phyloP scores from a whole-genome alignment of 345 rosid genomes.

The Tarenaya hassleriana region DNA sequence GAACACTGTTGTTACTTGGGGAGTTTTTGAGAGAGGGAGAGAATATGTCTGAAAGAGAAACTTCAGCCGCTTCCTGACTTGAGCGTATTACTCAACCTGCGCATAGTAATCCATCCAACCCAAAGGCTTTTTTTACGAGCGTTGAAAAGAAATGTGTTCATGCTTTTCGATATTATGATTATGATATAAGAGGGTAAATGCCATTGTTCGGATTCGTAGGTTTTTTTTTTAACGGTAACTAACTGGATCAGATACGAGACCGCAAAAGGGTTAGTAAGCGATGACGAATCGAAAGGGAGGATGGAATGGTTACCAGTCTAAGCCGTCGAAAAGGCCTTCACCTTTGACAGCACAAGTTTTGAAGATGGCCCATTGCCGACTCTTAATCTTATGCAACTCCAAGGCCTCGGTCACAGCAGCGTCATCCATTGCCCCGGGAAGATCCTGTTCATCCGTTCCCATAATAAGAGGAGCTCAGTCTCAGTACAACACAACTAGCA shows the following conservation, averaged over 20 bases:
- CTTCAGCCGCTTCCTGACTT: conserved; percentile 42
- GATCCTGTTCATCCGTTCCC: conserved; percentile 37
- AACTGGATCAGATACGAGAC: conserved; percentile 26
- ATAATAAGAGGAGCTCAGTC: conserved; percentile 30
- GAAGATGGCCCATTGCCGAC: conserved; percentile 57
- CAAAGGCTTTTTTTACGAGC: no score
- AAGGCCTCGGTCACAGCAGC: conserved; percentile 53
- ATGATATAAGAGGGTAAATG: no score
- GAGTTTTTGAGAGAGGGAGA: conserved; percentile 3
- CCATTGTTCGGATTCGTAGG: conserved; percentile 14
- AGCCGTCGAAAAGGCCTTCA: conserved; percentile 60
- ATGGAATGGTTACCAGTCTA: conserved; percentile 47
- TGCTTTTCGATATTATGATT: no score
- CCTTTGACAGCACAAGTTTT: conserved; percentile 61
- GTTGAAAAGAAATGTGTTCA: no score
- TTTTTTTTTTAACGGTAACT: conserved; percentile 26
- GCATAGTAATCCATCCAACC: conserved; percentile 15
- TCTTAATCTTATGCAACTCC: conserved; percentile 61
- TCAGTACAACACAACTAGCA: no score
- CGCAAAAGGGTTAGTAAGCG: background rate
- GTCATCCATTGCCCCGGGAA: conserved; percentile 60
- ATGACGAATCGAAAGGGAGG: no score
- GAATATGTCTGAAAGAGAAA: background rate
- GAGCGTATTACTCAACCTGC: conserved; percentile 60
- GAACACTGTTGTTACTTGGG: conserved; percentile 10